These are phyloP conservation scores for Sporothrix brasiliensis DNA, from an alignment of 2,329 filamentous ascomycete genomes.

Conservation along the genomic window DNA sequence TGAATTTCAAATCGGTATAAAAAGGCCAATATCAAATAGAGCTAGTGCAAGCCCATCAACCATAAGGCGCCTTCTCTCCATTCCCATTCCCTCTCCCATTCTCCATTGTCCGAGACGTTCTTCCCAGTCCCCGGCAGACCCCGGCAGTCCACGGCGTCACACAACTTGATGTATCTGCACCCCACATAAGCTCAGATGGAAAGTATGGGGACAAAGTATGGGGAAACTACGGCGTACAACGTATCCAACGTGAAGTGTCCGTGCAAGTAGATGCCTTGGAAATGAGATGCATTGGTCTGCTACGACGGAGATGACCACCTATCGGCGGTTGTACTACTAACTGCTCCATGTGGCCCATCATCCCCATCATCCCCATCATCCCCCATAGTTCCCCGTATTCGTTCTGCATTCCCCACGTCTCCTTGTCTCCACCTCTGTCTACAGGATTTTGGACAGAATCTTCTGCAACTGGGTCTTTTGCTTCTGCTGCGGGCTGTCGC, in stretches of 20 bases:
- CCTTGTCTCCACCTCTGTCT: not conserved
- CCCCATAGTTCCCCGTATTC: too few species aligned
- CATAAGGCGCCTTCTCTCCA: too few species aligned
- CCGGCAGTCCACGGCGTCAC: not conserved
- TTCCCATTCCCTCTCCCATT: too few species aligned
- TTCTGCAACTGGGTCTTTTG: constrained; percentile 12
- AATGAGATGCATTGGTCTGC: not conserved
- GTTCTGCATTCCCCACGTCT: not conserved
- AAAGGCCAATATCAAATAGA: too few species aligned
- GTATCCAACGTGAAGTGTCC: not conserved
- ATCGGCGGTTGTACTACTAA: not conserved
- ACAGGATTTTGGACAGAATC: constrained; percentile 6
- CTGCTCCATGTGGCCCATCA: not conserved
- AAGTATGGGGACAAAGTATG: not conserved
- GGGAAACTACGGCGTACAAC: not conserved
- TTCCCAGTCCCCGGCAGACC: too few species aligned
- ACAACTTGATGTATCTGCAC: not conserved
- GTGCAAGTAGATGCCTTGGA: not conserved
- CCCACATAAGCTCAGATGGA: not conserved
- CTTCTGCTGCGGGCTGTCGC: not conserved
- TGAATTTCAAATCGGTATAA: too few species aligned
- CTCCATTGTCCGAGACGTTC: too few species aligned
- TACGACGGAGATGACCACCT: not conserved
- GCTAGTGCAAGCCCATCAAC: too few species aligned
- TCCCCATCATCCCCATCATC: not conserved